Conservation (phyloP, 2,329 filamentous ascomycete species). For the Emmonsiellopsis sp. region DNA sequence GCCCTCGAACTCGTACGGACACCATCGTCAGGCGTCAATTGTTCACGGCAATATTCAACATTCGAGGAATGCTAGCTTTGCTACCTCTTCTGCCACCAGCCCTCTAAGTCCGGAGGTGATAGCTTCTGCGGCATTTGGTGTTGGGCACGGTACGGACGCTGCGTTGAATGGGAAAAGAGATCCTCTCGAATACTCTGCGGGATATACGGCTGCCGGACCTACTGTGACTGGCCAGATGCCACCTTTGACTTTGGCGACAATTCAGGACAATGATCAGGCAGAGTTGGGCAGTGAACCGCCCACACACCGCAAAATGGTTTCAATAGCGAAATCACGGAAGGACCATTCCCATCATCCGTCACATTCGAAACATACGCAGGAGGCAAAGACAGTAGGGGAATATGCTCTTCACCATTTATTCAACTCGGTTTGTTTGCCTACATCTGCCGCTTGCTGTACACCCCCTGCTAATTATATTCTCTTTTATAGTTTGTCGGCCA, state of each 20-base stretch:
- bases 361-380: slow-evolving; percentile 61
- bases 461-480: slow-evolving; percentile 25
- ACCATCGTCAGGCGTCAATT: slow-evolving; percentile 94
- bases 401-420: slow-evolving; percentile 95
- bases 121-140: slow-evolving; percentile 52
- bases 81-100: slow-evolving; percentile 59
- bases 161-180: slow-evolving; percentile 21
- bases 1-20: slow-evolving; percentile 56
- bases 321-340: slow-evolving; percentile 57
- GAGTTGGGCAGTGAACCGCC: slow-evolving; percentile 18
- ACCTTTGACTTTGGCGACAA: slow-evolving; percentile 24
- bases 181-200: slow-evolving; percentile 21
- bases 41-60: slow-evolving; percentile 87
- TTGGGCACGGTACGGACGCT: slow-evolving; percentile 42
- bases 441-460: neutral
- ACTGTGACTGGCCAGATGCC: slow-evolving; percentile 27
- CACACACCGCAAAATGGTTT: slow-evolving; percentile 39
- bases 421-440: slow-evolving; percentile 57
- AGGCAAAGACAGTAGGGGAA: slow-evolving; percentile 90
- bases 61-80: slow-evolving; percentile 71
- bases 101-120: slow-evolving; percentile 84
- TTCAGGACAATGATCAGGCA: slow-evolving; percentile 27
- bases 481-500: slow-evolving; percentile 69
- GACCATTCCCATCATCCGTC: slow-evolving; percentile 65
- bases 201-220: slow-evolving; percentile 26